Evolutionary conservation across 768 basidiomycete species (phyloP), one percentile per base, ranked within the genome.

Genomic region (Suillus bovinus): DNA sequence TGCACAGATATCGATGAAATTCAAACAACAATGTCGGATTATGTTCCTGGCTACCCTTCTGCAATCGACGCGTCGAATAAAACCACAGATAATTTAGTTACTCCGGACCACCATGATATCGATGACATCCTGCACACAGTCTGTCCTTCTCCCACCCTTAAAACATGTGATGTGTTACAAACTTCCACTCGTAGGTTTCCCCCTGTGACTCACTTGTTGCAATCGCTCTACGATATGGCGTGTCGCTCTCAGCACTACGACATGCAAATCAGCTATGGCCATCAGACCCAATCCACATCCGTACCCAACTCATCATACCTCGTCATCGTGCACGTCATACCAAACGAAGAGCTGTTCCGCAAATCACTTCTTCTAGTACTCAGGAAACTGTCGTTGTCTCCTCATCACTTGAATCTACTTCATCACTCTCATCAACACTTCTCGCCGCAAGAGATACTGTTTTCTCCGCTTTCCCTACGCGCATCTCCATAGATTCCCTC

Each of bases 241-340:
- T 96, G 59, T 84, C 88, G 20, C 79, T 97, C 59, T 83, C 92
- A 31, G 88, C 90, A 16, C 82, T 99, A 14, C 88, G 96, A 54
- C 82, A 87, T 67, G 88, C 88, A 54, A 99, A 99, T 74, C 93
- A 95, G 66, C 80, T 99, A 9, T 99, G 97, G 97, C 74, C 93
- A 7, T 90, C 92, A 8, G 97, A 99, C 72, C 84, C 93, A 1
- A 91, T 99, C 52, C 93, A 96, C 76, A 83, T 95, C 38, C 90
- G 96, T 33, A 86, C 87, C 52, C 80, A 86, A 7, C 84, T 97
- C 39, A 88, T 91, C 69, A 89, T 99, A 61, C 94, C 96, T 0
- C 66, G 57, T 1, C 64, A 67, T 24, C 44, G 71, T 39, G 17
- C 46, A 5, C 59, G 54, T 47, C 63, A 42, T 11, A 6, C 41